These are phyloP conservation scores for Dictyostelium brefeldianum DNA, from an alignment of 78 protist species.

Conservation along the genomic window DNA sequence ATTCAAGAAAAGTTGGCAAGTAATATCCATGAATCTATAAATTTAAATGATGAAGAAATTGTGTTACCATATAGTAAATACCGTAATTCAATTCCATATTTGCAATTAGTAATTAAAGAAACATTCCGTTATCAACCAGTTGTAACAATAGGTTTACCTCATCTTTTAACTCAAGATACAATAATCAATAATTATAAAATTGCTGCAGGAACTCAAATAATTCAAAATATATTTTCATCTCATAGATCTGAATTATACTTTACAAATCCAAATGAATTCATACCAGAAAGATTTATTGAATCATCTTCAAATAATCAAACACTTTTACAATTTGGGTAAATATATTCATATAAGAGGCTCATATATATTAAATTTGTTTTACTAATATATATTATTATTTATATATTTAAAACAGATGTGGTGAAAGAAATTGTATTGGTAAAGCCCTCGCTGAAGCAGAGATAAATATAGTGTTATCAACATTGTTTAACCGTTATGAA, in stretches of 20 bases:
- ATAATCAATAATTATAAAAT: slow-evolving; percentile 6
- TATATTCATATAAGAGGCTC: too few relatives aligned
- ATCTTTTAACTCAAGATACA: slow-evolving; percentile 5
- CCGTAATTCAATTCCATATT: not conserved
- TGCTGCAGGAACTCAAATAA: not conserved
- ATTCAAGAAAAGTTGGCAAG: not conserved
- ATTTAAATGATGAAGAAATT: not conserved
- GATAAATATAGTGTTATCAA: not conserved
- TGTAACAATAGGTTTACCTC: slow-evolving; percentile 41
- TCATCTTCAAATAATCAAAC: not conserved
- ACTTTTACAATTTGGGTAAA: too few relatives aligned
- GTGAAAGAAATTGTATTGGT: slow-evolving; percentile 40
- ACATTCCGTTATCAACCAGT: slow-evolving; percentile 20
- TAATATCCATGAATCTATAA: not conserved
- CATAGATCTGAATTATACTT: not conserved
- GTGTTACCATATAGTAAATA: not conserved
- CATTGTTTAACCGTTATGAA: slow-evolving; percentile 19
- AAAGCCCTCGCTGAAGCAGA: slow-evolving; percentile 23
- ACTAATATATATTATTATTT: too few relatives aligned
- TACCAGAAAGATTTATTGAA: slow-evolving; percentile 53
- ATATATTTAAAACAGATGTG: not conserved
- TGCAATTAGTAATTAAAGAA: slow-evolving; percentile 17
- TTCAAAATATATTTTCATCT: not conserved
- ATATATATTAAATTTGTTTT: too few relatives aligned
- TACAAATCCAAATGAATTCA: slow-evolving; percentile 15